phyloP scores from a whole-genome alignment of 2,329 filamentous ascomycete genomes.

The Paracorniculantispora psalliotae region DNA sequence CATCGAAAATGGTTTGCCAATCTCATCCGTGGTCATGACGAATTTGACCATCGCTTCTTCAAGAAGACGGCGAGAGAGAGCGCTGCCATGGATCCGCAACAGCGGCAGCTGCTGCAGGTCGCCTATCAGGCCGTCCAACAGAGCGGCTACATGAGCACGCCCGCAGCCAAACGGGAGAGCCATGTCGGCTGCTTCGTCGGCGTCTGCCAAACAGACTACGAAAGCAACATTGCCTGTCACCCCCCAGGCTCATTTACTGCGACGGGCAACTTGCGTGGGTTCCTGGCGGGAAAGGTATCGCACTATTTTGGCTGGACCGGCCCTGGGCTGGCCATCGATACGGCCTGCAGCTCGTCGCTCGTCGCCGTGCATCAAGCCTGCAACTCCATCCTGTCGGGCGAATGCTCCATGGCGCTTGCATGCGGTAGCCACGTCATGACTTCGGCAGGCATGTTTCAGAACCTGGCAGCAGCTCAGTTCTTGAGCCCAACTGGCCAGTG shows the following conservation, averaged over 20 bases:
- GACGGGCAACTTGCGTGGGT: conserved; percentile 30
- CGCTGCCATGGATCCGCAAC: conserved; percentile 35
- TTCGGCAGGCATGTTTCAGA: conserved; percentile 20
- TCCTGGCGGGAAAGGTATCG: conserved; percentile 27
- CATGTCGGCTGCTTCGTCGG: conserved; percentile 36
- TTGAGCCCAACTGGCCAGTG: conserved; percentile 27
- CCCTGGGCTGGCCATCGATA: conserved; percentile 31
- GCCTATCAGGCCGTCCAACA: conserved; percentile 37
- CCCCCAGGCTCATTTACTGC: conserved; percentile 31
- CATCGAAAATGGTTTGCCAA: conserved; percentile 19
- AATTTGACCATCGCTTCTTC: conserved; percentile 39
- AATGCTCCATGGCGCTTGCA: conserved; percentile 30
- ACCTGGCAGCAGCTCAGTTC: conserved; percentile 22
- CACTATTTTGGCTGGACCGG: conserved; percentile 36
- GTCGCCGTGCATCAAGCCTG: conserved; percentile 31
- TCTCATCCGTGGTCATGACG: conserved; percentile 20
- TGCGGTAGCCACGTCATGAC: conserved; percentile 37
- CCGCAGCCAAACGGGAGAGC: background rate
- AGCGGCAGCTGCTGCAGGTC: conserved; percentile 32
- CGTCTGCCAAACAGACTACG: conserved; percentile 31
- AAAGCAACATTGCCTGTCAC: conserved; percentile 34
- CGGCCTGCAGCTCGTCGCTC: conserved; percentile 33
- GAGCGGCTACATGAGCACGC: conserved; percentile 18
- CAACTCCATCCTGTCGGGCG: conserved; percentile 24
- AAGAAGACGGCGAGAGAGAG: conserved; percentile 32